Base-by-base conservation (phyloP, 805 yeast genomes). In the Ogataea saltuana region DNA sequence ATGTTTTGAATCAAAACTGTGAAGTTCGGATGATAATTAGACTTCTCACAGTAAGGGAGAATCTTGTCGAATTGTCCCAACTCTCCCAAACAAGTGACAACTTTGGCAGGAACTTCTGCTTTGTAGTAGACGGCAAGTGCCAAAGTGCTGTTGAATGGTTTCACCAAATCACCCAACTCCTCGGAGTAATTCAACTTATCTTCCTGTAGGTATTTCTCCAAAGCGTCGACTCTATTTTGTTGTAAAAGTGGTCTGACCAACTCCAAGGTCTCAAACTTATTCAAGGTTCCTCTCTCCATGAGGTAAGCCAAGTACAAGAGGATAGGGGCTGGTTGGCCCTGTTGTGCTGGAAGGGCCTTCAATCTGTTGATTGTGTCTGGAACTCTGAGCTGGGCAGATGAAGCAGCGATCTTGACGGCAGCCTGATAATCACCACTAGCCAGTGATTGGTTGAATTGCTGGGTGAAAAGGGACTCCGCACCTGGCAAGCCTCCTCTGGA, bases 401-500 rank as follows among this genome's bases (percentile, higher is more conserved):
- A 83, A 11, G 98, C 98, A 28, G 99, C 99, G 46, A 91, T 87
- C 69, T 88, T 88, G 38, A 98, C 99, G 41, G 99, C 99, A 56
- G 83, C 83, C 44, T 81, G 74, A 61, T 89, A 93, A 64, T 89
- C 93, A 55, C 97, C 97, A 55, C 81, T 81, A 52, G 80, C 78
- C 58, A 93, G 74, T 57, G 83, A 76, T 63, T 82, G 81, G 60
- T 89, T 95, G 70, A 93, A 93, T 69, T 91, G 98, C 68, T 89
- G 96, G 46, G 76, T 70, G 68, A 93, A 90, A 50, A 93, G 75
- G 58, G 81, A 83, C 64, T 93, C 99, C 37, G 98, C 99, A 53
- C 99, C 99, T 32, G 96, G 93, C 59, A 93, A 79, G 1, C 96
- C 96, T 60, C 97, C 97, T 67, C 98, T 85, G 3, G 96, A 80